Conservation (phyloP, 208 protist species). For the Leishmania mexicana region DNA sequence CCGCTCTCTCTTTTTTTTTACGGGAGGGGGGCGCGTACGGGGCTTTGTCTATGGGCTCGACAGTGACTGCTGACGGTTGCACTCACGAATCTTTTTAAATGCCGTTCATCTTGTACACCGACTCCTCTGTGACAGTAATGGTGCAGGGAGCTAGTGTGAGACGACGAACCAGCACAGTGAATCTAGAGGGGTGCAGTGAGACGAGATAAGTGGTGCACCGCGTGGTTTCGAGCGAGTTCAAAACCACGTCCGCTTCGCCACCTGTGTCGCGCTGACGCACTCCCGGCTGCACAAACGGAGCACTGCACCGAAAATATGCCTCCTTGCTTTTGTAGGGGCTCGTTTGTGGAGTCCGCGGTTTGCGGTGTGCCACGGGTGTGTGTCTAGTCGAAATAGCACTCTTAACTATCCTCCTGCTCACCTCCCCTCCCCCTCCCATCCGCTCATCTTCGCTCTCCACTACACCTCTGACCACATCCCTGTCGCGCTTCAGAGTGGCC, state of each 20-base stretch:
- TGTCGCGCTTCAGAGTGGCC: neutral
- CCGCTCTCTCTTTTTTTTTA: neutral
- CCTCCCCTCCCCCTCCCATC: neutral
- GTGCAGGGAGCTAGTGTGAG: neutral
- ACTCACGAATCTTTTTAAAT: neutral
- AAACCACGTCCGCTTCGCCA: neutral
- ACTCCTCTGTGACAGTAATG: neutral
- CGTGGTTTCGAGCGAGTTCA: neutral
- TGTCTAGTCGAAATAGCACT: neutral
- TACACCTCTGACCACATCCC: neutral
- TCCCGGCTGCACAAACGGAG: neutral
- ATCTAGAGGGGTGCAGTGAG: neutral
- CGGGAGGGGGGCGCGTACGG: neutral
- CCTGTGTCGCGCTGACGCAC: neutral
- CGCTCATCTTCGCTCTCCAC: too few relatives aligned
- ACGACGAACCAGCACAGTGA: neutral
- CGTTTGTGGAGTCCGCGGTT: neutral
- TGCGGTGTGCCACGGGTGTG: neutral
- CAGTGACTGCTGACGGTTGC: neutral
- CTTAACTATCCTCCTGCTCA: neutral
- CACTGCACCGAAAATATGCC: neutral
- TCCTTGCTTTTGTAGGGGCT: neutral
- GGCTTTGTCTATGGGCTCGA: neutral
- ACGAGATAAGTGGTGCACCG: neutral
- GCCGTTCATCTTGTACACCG: neutral